Conservation (phyloP, 352 stramenopile species). For the Paralagenidium karlingii region DNA sequence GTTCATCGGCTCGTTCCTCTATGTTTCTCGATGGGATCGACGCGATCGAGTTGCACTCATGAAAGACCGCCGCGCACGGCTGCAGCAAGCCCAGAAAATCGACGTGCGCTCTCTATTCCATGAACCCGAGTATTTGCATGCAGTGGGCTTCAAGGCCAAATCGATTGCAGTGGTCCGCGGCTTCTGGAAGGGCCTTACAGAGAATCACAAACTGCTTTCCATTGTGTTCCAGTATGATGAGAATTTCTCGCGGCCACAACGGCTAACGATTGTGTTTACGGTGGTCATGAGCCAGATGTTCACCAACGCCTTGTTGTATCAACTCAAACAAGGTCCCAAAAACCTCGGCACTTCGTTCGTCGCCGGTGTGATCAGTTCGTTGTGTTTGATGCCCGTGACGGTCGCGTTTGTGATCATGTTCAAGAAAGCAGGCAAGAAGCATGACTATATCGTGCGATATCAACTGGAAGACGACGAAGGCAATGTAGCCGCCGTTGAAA, state of each 20-base stretch:
- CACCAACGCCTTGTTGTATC: conserved; percentile 47
- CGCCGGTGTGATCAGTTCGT: conserved; percentile 30
- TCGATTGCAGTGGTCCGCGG: conserved; percentile 15
- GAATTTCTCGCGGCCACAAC: conserved; percentile 42
- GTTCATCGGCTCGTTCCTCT: conserved; percentile 37
- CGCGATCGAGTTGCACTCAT: conserved; percentile 18
- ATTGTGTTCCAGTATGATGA: conserved; percentile 69
- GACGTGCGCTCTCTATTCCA: conserved; percentile 43
- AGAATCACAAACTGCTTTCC: conserved; percentile 54
- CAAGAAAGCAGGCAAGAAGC: conserved; percentile 42
- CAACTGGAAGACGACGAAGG: conserved; percentile 44
- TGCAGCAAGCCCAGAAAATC: conserved; percentile 32
- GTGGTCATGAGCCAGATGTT: conserved; percentile 64
- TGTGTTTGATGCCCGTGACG: conserved; percentile 51
- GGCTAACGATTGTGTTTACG: conserved; percentile 57
- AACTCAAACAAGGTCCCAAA: conserved; percentile 29
- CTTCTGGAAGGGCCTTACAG: conserved; percentile 36
- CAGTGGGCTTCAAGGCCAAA: conserved; percentile 30
- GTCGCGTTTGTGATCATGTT: conserved; percentile 61
- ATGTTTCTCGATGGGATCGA: conserved; percentile 47
- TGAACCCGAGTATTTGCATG: conserved; percentile 39
- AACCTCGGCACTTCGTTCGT: conserved; percentile 34
- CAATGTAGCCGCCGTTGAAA: conserved; percentile 47
- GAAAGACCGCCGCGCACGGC: conserved; percentile 17
- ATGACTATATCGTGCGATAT: conserved; percentile 52